Base-by-base conservation (phyloP, 139 green algal genomes). In the Ulvella scutata region DNA sequence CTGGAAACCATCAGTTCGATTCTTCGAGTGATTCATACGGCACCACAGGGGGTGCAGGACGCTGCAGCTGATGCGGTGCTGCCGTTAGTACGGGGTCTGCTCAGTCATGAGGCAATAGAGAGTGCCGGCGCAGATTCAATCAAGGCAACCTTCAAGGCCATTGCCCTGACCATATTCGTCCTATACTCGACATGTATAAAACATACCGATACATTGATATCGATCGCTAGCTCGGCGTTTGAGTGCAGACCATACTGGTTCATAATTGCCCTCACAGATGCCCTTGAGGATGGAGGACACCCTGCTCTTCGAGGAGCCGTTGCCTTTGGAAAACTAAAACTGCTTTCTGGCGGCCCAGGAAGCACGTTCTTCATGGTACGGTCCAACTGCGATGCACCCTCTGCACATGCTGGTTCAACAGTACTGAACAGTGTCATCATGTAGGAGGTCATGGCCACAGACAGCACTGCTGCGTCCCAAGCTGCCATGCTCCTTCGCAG, bases 221-320 rank as follows among this genome's bases (percentile, higher is more conserved):
- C 31, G 13, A 7, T 67, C 6, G 51, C 51, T 10, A 67, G 51
- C 17, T 36, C 51, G 17, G 51, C 51, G 17, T 67, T 67, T 67
- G 51, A 67, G 17, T 36, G 51, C 20, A n/a, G 51, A n/a, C 51
- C 51, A 29, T 67, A 67, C 51, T 36, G n/a, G 33, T 67, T 67
- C 51, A 67, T 67, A 6, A 67, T 67, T 23, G 51, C 51, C n/a
- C 51, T 67, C 7, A 67, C 51, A 67, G 51, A 67, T 67, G 51
- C 51, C 13, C 51, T 67, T 31, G 51, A 67, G 20, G 51, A 67
- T 23, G 51, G 1, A 67, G 13, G 4, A 9, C 51, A 67, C 20
- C 51, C 51, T 67, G 51, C 51, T 9, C 51, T 67, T 9, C 31
- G 33, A 10, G 51, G 51, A n/a, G 51, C 51, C 9, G 51, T 67